A percentile compares a stretch with the other conserved stretches of the same genome.
Conservation (phyloP, 2,329 filamentous ascomycete genomes). For the Sclerotinia glacialis region DNA sequence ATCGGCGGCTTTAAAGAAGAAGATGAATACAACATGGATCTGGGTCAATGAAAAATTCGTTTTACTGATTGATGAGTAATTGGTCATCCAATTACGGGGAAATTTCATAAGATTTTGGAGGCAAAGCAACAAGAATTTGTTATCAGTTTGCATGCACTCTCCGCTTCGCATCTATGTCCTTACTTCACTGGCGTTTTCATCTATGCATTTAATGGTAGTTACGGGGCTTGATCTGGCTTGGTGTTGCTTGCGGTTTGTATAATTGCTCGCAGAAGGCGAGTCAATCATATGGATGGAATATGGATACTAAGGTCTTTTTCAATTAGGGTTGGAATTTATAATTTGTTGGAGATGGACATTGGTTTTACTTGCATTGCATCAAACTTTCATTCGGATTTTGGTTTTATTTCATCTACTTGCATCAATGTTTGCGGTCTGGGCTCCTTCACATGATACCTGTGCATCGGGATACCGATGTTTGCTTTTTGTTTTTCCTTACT, state of each 20-base stretch:
- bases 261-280: slow-evolving; percentile 34
- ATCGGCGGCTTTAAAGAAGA: slow-evolving; percentile 88
- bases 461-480: slow-evolving; percentile 21
- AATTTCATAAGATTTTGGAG: not conserved
- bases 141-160: slow-evolving; percentile 23
- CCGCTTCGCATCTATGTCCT: slow-evolving; percentile 30
- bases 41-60: slow-evolving; percentile 45
- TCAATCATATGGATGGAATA: slow-evolving; percentile 20
- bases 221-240: slow-evolving; percentile 28
- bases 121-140: slow-evolving; percentile 1
- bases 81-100: not conserved
- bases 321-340: slow-evolving; percentile 14
- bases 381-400: not conserved
- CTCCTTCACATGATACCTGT: slow-evolving; percentile 20
- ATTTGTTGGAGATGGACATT: slow-evolving; percentile 18
- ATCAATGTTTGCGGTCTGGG: slow-evolving; percentile 17
- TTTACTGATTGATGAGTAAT: slow-evolving; percentile 1
- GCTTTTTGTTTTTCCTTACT: slow-evolving; percentile 19
- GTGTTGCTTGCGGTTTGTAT: slow-evolving; percentile 29
- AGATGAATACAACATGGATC: slow-evolving; percentile 87
- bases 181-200: slow-evolving; percentile 35
- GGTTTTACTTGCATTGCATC: slow-evolving; percentile 17
- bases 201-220: slow-evolving; percentile 39
- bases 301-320: slow-evolving; percentile 13
- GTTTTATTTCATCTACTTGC: slow-evolving; percentile 7